These are phyloP conservation scores for Euphorbia peplus DNA, from an alignment of 345 rosid species.

Conservation along the genomic window DNA sequence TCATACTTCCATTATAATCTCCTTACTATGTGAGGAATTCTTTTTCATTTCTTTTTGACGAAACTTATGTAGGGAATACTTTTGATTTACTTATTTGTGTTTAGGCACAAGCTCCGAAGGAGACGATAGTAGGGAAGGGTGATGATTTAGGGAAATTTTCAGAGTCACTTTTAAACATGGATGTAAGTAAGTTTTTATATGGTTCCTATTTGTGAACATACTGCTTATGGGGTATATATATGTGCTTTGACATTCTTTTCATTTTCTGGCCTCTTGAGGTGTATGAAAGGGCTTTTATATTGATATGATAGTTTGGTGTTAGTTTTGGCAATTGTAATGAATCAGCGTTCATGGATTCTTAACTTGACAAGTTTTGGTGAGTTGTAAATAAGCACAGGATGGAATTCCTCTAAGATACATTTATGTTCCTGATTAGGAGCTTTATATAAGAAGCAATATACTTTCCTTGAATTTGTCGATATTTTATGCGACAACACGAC, in stretches of 20 bases:
- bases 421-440: not conserved
- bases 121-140: constrained; percentile 16
- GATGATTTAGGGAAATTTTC: constrained; percentile 30
- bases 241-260: not conserved
- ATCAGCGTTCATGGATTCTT: not conserved
- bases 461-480: not conserved
- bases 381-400: not conserved
- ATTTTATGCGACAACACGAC: too few relatives aligned
- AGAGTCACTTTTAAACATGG: constrained; percentile 26
- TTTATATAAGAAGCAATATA: not conserved
- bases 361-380: not conserved
- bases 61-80: too few relatives aligned
- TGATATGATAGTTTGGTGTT: not conserved
- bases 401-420: not conserved
- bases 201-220: not conserved
- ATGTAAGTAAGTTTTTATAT: constrained; percentile 48
- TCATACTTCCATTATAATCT: not conserved
- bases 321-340: not conserved
- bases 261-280: not conserved
- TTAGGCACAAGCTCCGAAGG: constrained; percentile 37
- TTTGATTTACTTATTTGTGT: constrained; percentile 16
- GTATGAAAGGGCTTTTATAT: not conserved
- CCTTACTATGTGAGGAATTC: not conserved
- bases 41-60: too few relatives aligned
- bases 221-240: not conserved